Percentiles rank a stretch among this genome's conserved stretches.
These are phyloP conservation scores for Mucor piriformis DNA, from an alignment of 371 early-diverging fungal genomes.

Conservation along the genomic window DNA sequence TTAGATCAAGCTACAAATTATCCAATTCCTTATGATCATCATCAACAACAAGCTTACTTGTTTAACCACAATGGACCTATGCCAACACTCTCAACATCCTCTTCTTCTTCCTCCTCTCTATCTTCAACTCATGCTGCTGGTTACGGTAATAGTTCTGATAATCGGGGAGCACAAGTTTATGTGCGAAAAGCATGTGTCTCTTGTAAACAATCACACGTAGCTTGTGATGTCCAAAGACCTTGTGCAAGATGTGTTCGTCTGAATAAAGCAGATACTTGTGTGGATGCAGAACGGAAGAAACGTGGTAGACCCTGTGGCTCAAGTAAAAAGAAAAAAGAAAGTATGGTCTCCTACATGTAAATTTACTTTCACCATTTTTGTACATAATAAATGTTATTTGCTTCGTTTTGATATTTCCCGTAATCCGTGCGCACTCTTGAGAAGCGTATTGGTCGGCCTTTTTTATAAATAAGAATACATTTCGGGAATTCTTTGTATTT, in stretches of 20 bases:
- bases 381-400: too few species aligned
- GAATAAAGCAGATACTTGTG: conserved; percentile 54
- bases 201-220: conserved; percentile 60
- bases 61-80: conserved; percentile 4
- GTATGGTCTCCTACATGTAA: not conserved
- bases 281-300: conserved; percentile 61
- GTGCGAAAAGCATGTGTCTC: conserved; percentile 58
- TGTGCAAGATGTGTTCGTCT: conserved; percentile 58
- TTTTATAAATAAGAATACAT: too few species aligned
- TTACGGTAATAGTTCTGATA: not conserved
- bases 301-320: conserved; percentile 57
- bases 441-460: too few species aligned
- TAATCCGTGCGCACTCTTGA: too few species aligned
- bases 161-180: conserved; percentile 31
- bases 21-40: conserved; percentile 20
- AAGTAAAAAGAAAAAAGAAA: conserved; percentile 33
- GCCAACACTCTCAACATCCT: conserved; percentile 21
- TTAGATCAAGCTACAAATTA: conserved; percentile 16
- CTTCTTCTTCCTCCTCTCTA: conserved; percentile 20
- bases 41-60: conserved; percentile 10
- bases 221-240: conserved; percentile 59
- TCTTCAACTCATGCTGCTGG: conserved; percentile 3
- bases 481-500: too few species aligned
- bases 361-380: not conserved
- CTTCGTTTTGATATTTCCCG: too few species aligned